Conservation (phyloP, 2,329 filamentous ascomycete genomes). For the Epichloe bromicola region DNA sequence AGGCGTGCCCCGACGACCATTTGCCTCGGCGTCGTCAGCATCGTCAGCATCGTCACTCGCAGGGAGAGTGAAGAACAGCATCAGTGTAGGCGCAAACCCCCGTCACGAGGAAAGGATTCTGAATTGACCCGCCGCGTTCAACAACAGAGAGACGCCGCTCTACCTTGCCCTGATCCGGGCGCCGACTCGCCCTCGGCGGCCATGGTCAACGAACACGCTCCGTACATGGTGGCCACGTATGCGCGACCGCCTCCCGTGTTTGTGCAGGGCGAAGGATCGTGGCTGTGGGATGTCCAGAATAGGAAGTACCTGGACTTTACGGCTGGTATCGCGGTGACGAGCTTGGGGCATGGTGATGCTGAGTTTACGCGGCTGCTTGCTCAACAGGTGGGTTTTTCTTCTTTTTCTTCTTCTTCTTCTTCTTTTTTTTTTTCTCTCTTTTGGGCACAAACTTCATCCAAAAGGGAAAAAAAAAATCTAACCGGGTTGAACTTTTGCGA, state of each 20-base stretch:
- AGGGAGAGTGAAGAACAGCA: conserved; percentile 19
- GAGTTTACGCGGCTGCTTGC: conserved; percentile 63
- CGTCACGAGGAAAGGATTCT: not conserved
- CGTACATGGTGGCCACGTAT: conserved; percentile 95
- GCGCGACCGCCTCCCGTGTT: conserved; percentile 83
- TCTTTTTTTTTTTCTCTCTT: not conserved
- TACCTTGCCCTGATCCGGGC: conserved; percentile 59
- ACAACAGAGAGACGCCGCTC: conserved; percentile 18
- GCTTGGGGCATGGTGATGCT: conserved; percentile 78
- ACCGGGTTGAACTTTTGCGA: not conserved
- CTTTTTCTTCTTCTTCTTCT: too few species aligned
- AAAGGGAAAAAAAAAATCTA: too few species aligned
- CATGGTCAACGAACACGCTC: conserved; percentile 61
- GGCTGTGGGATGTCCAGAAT: conserved; percentile 83
- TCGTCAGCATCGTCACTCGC: conserved; percentile 20
- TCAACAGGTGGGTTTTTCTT: conserved; percentile 47
- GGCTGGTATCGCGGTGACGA: conserved; percentile 89
- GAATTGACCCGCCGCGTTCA: not conserved
- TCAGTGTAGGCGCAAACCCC: conserved; percentile 14
- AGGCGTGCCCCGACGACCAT: not conserved
- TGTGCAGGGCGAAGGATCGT: conserved; percentile 73
- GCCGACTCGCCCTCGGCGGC: conserved; percentile 61
- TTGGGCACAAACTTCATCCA: not conserved
- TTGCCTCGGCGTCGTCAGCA: conserved; percentile 14
- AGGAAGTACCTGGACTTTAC: conserved; percentile 88